A percentile compares a stretch with the other conserved stretches of the same genome.
Conservation (phyloP, 2,329 filamentous ascomycete genomes). For the Dactylellina sp. region DNA sequence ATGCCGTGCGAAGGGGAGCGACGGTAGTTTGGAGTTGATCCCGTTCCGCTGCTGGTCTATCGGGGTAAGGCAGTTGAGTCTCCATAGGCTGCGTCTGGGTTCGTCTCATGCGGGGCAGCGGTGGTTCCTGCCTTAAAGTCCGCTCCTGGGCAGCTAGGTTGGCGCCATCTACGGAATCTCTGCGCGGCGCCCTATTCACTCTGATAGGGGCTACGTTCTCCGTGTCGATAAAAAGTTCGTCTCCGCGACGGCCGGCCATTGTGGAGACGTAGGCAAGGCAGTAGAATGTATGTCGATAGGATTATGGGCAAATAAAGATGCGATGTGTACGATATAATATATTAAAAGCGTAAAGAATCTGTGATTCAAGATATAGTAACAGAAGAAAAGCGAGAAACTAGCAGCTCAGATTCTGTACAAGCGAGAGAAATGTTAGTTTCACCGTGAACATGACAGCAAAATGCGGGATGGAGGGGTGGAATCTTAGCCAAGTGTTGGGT, state of each 20-base stretch:
- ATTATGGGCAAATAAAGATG: slow-evolving; percentile 13
- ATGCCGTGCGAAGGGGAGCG: slow-evolving; percentile 46
- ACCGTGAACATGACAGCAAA: slow-evolving; percentile 13
- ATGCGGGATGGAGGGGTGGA: slow-evolving; percentile 51
- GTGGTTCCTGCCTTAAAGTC: slow-evolving; percentile 57
- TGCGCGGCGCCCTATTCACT: slow-evolving; percentile 36
- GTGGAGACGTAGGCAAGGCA: slow-evolving; percentile 47
- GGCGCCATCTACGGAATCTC: slow-evolving; percentile 54
- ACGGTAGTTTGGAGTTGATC: slow-evolving; percentile 41
- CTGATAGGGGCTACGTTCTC: slow-evolving; percentile 47
- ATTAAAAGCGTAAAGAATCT: slow-evolving; percentile 42
- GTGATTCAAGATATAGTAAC: slow-evolving; percentile 41
- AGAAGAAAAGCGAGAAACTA: slow-evolving; percentile 27
- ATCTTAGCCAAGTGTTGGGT: slow-evolving; percentile 44
- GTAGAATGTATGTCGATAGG: slow-evolving; percentile 15
- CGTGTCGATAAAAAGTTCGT: slow-evolving; percentile 56
- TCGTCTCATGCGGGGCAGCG: slow-evolving; percentile 55
- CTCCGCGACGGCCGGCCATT: slow-evolving; percentile 57
- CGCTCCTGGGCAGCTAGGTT: slow-evolving; percentile 55
- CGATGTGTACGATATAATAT: slow-evolving; percentile 19
- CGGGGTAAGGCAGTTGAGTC: slow-evolving; percentile 59
- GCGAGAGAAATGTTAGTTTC: slow-evolving; percentile 30
- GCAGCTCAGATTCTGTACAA: slow-evolving; percentile 45
- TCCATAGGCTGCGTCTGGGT: slow-evolving; percentile 57
- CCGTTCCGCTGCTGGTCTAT: slow-evolving; percentile 59